Percentiles rank a stretch among this genome's conserved stretches.
Conservation (phyloP, 2,329 filamentous ascomycete genomes). For the Stagonosporopsis vannaccii region DNA sequence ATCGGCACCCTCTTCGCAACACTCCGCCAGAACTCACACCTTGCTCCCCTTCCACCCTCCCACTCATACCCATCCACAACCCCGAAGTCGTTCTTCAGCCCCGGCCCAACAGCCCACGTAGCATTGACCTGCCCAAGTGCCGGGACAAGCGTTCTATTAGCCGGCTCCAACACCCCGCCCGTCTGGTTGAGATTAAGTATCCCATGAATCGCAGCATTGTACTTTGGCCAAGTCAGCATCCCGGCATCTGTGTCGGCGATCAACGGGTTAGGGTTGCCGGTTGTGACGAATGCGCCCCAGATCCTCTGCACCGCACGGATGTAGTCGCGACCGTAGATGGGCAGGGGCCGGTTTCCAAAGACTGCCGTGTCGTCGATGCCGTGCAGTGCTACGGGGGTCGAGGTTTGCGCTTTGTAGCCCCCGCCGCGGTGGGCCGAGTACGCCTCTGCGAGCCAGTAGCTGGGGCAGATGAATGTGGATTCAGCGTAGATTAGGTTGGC, state of each 20-base stretch:
- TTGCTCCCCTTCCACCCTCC: constrained; percentile 30
- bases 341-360: background rate
- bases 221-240: background rate
- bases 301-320: background rate
- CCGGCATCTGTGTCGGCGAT: background rate
- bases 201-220: background rate
- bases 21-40: constrained; percentile 35
- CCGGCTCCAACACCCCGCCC: constrained; percentile 11
- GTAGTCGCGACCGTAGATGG: background rate
- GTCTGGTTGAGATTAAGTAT: constrained; percentile 27
- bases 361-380: background rate
- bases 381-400: background rate
- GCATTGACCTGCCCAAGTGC: background rate
- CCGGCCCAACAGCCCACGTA: constrained; percentile 15
- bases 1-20: constrained; percentile 9
- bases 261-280: background rate
- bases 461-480: constrained; percentile 62
- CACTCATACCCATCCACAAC: constrained; percentile 32
- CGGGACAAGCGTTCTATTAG: background rate
- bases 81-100: constrained; percentile 22
- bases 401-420: background rate
- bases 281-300: background rate
- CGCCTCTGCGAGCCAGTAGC: constrained; percentile 63
- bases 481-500: constrained; percentile 62
- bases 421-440: constrained; percentile 33